Evolutionary conservation across 768 basidiomycete species (phyloP), one percentile per base, ranked within the genome.

Genomic region (Suillus sp.): DNA sequence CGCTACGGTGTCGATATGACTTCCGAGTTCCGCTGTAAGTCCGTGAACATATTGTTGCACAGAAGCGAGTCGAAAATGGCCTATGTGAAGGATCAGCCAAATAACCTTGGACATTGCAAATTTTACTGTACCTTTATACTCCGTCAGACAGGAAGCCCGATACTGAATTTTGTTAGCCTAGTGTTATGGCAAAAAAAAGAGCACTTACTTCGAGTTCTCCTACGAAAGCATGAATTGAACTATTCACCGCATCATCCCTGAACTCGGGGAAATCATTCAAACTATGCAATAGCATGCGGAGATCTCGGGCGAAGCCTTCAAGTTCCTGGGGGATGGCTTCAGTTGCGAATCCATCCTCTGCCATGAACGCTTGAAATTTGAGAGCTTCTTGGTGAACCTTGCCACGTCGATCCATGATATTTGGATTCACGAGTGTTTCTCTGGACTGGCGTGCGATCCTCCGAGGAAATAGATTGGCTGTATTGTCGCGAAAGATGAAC

Each of bases 231-330:
- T 75, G 37, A 45, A 80, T 77, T 10, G 78, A 77, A 7, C 73
- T 67, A 63, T 82, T 80, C 22, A 82, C 73, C 4, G 73, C 74
- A 61, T 82, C 80, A 43, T 81, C 78, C 9, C 72, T 75, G 48
- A 80, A 81, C 67, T 81, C 80, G 3, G 80, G 80, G 45, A 82
- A 81, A 56, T 82, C 81, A 38, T 81, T 80, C 64, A 82, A 67
- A 60, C 78, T 77, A 37, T 78, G 72, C 53, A 81, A 64, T 64
- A 81, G 80, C 0, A 75, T 78, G 9, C 71, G 76, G 6, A 81
- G 72, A 56, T 81, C 81, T 22, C 66, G 67, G 2, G 80, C 79
- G n/a, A 82, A 75, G 20, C 69, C 66, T 56, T 73, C 73, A 37
- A 82, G 62, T 67, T 82, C 76, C 27, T 70, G 66, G 0, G 80